Conservation (phyloP, 352 stramenopile genomes). For the Phytopythium sindhum region DNA sequence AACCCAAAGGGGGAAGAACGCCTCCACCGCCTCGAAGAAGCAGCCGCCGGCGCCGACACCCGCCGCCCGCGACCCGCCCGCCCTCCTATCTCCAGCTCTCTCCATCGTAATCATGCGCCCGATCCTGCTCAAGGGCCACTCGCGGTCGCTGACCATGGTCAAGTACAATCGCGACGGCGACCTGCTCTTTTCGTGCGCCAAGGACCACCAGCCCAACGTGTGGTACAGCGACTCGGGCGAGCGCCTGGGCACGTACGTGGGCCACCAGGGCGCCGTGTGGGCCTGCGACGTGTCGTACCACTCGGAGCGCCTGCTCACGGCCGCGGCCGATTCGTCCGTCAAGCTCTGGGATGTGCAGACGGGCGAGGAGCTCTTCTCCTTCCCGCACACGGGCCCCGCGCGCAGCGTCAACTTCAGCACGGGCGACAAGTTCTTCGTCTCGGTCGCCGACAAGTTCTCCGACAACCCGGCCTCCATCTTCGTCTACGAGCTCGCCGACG, state of each 20-base stretch:
- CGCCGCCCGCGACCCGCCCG: no score
- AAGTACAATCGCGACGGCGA: conserved; percentile 99
- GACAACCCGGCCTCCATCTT: conserved; percentile 74
- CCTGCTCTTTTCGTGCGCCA: conserved; percentile 96
- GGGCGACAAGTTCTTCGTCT: conserved; percentile 83
- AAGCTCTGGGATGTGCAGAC: conserved; percentile 92
- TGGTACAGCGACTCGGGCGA: conserved; percentile 97
- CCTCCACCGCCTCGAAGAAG: background rate
- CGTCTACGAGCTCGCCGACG: conserved; percentile 75
- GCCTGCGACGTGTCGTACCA: conserved; percentile 94
- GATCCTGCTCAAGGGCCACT: conserved; percentile 99
- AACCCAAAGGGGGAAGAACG: background rate
- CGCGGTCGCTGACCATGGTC: conserved; percentile 97
- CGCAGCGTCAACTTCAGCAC: conserved; percentile 87
- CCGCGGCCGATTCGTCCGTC: conserved; percentile 91
- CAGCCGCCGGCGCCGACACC: no score
- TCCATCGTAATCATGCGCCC: conserved; percentile 82
- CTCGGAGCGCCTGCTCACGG: conserved; percentile 94
- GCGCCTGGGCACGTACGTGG: conserved; percentile 95
- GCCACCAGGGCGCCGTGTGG: conserved; percentile 97
- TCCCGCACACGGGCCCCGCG: conserved; percentile 75
- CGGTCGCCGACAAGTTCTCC: conserved; percentile 82
- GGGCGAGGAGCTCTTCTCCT: conserved; percentile 85
- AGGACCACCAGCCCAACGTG: conserved; percentile 95
- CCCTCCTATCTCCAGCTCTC: conserved; percentile 1